A percentile compares a stretch with the other conserved stretches of the same genome.
phyloP scores from a whole-genome alignment of 1,284 basidiomycete species.

The Rhodotorula sp. region DNA sequence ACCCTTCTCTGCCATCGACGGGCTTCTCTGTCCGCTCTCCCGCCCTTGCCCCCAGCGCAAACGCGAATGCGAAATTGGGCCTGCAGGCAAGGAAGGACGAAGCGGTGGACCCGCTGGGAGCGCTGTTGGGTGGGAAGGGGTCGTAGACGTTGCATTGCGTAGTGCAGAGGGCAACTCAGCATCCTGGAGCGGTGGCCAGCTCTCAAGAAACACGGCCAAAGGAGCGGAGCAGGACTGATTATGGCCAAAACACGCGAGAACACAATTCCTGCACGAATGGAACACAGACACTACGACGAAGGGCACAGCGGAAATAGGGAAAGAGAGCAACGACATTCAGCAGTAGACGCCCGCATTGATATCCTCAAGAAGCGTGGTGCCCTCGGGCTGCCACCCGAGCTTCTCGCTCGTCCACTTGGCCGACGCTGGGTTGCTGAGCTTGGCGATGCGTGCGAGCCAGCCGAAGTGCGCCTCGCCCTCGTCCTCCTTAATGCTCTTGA shows the following conservation, averaged over 20 bases:
- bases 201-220: too few species aligned
- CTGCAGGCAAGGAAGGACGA: neutral
- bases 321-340: neutral
- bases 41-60: too few species aligned
- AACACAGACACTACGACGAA: too few species aligned
- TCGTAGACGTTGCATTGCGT: neutral
- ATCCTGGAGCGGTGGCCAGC: too few species aligned
- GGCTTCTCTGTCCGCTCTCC: neutral
- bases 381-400: slow-evolving; percentile 3
- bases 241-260: too few species aligned
- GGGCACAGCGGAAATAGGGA: neutral
- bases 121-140: neutral
- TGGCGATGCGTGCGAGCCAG: slow-evolving; percentile 34
- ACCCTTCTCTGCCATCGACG: neutral
- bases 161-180: too few species aligned
- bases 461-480: slow-evolving; percentile 37
- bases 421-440: slow-evolving; percentile 10
- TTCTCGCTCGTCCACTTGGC: slow-evolving; percentile 15
- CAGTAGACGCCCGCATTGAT: neutral
- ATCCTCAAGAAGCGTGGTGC: neutral
- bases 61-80: neutral
- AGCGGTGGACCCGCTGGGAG: neutral
- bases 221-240: too few species aligned
- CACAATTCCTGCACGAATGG: too few species aligned
- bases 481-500: slow-evolving; percentile 28